phyloP scores from a whole-genome alignment of 768 basidiomycete genomes.

The Ephemerocybe angulata region DNA sequence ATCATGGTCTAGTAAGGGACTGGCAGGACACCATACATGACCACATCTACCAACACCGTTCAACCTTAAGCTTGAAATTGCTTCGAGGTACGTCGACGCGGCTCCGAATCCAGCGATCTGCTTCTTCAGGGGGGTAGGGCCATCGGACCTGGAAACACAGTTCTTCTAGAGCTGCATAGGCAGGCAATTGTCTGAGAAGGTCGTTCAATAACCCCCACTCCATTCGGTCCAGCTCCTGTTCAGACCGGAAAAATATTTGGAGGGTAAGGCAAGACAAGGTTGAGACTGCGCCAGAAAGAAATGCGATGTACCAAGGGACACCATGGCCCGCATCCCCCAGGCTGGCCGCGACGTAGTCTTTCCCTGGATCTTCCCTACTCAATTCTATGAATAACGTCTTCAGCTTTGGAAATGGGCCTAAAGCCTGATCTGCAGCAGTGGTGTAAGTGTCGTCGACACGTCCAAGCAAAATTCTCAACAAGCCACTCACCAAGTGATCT shows the following conservation, averaged over 20 bases:
- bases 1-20: too few species aligned
- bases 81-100: too few species aligned
- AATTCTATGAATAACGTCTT: too few species aligned
- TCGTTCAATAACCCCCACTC: slow-evolving; percentile 26
- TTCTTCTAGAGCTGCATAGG: slow-evolving; percentile 10
- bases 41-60: too few species aligned
- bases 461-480: too few species aligned
- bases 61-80: too few species aligned
- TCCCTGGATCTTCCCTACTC: neutral
- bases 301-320: slow-evolving; percentile 9
- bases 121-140: neutral
- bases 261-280: slow-evolving; percentile 19
- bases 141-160: neutral
- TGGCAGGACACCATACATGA: too few species aligned
- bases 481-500: too few species aligned
- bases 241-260: slow-evolving; percentile 31
- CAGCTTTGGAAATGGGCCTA: too few species aligned
- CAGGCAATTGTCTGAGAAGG: slow-evolving; percentile 15
- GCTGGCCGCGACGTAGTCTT: neutral
- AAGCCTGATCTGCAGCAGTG: too few species aligned
- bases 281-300: slow-evolving; percentile 22
- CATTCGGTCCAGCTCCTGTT: slow-evolving; percentile 29
- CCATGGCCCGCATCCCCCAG: neutral
- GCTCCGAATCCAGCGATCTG: too few species aligned
- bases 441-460: too few species aligned